A percentile compares a stretch with the other conserved stretches of the same genome.
phyloP scores from a whole-genome alignment of 2,329 filamentous ascomycete genomes.

The Exophiala calicioides region DNA sequence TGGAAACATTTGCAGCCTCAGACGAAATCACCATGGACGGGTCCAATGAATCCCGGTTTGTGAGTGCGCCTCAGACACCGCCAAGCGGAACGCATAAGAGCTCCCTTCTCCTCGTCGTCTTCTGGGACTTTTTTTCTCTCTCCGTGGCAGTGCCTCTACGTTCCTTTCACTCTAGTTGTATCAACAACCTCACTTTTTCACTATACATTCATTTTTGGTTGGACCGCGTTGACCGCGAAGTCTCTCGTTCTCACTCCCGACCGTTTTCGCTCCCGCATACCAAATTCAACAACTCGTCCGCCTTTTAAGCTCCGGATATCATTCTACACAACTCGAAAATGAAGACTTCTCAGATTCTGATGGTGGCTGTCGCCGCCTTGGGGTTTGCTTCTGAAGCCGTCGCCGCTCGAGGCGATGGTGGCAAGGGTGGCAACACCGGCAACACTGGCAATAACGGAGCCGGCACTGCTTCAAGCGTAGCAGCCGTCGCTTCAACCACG shows the following conservation, averaged over 20 bases:
- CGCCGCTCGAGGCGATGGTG: constrained; percentile 20
- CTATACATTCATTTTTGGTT: constrained; percentile 22
- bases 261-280: constrained; percentile 13
- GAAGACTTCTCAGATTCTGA: constrained; percentile 26
- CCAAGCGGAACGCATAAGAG: constrained; percentile 29
- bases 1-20: constrained; percentile 31
- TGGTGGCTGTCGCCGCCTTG: constrained; percentile 19
- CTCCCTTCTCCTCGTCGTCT: constrained; percentile 7
- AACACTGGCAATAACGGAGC: constrained; percentile 27
- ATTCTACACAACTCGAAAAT: constrained; percentile 14
- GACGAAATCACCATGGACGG: constrained; percentile 28
- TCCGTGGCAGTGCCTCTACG: constrained; percentile 30
- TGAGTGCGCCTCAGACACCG: constrained; percentile 4
- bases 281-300: constrained; percentile 14
- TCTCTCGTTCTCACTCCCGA: constrained; percentile 23
- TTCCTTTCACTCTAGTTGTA: constrained; percentile 29
- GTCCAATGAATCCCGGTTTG: constrained; percentile 4
- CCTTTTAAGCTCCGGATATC: background rate
- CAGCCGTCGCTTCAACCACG: constrained; percentile 18
- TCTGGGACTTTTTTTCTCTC: constrained; percentile 24
- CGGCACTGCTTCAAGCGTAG: constrained; percentile 7
- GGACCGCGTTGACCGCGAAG: constrained; percentile 29
- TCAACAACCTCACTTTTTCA: constrained; percentile 15
- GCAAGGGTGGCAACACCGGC: constrained; percentile 27
- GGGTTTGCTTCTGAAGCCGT: constrained; percentile 18